Conservation (phyloP, 768 basidiomycete genomes). For the Xanthoconium stramineum region DNA sequence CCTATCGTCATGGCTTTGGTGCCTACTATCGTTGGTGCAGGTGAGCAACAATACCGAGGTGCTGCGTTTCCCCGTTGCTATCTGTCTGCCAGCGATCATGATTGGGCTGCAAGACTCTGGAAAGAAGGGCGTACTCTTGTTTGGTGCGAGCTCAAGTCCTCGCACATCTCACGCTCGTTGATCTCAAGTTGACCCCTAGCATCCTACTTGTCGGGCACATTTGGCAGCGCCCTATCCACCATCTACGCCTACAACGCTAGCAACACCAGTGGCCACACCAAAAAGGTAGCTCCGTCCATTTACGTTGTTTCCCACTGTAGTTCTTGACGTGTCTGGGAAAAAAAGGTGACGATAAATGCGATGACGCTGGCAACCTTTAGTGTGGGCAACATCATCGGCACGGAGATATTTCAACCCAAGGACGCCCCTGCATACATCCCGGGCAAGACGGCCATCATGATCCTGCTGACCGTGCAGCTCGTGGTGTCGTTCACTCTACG, state of each 20-base stretch:
- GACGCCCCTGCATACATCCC: constrained; percentile 63
- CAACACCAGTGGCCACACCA: constrained; percentile 63
- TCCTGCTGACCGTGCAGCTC: constrained; percentile 53
- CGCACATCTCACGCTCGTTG: not conserved
- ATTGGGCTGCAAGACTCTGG: constrained; percentile 50
- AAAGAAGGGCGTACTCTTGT: constrained; percentile 51
- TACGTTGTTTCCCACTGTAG: not conserved
- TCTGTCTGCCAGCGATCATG: constrained; percentile 38
- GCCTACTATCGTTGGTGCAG: constrained; percentile 57
- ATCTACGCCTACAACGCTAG: constrained; percentile 65
- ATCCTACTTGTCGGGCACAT: constrained; percentile 50
- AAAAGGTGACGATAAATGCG: constrained; percentile 54
- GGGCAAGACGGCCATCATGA: constrained; percentile 64
- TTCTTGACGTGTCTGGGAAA: constrained; percentile 1
- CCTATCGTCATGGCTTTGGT: constrained; percentile 57
- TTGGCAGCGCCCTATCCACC: constrained; percentile 55
- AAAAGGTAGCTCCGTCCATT: constrained; percentile 40
- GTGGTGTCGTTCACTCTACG: constrained; percentile 46
- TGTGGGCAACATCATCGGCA: constrained; percentile 60
- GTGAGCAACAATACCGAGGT: constrained; percentile 24
- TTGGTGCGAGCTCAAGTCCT: constrained; percentile 37
- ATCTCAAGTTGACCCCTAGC: constrained; percentile 29
- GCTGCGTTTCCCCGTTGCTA: not conserved
- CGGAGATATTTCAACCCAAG: constrained; percentile 59
- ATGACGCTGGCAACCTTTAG: constrained; percentile 55